Conservation (phyloP, 129 eudicot genomes). For the Solidago caesia region DNA sequence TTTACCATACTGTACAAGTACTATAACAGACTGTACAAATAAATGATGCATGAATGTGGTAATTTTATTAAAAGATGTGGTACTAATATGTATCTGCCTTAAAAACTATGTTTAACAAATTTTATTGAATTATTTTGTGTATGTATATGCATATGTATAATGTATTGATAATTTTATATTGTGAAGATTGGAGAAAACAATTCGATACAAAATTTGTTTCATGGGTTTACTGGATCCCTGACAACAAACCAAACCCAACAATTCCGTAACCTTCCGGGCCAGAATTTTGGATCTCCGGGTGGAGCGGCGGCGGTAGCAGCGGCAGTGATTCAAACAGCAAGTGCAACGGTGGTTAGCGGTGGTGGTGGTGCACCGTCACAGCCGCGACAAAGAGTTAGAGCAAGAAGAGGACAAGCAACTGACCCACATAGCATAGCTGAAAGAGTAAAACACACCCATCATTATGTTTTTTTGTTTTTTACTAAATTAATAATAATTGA, state of each 20-base stretch:
- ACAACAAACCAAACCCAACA: constrained; percentile 58
- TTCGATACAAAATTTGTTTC: constrained; percentile 62
- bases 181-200: constrained; percentile 51
- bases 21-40: no score
- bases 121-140: neutral
- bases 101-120: neutral
- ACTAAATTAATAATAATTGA: neutral
- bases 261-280: constrained; percentile 52
- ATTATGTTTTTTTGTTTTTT: neutral
- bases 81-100: no score
- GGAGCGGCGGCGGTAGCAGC: constrained; percentile 29
- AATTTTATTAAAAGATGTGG: no score
- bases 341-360: constrained; percentile 38
- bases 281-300: constrained; percentile 49
- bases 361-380: constrained; percentile 57
- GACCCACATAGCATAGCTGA: constrained; percentile 91
- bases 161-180: neutral
- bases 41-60: no score
- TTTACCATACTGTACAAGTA: no score
- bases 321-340: constrained; percentile 36
- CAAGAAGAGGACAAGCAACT: constrained; percentile 89
- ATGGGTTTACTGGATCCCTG: constrained; percentile 60
- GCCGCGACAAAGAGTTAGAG: constrained; percentile 82
- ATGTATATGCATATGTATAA: neutral
- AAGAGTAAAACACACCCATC: constrained; percentile 44